Evolutionary conservation across 345 rosid species (phyloP), one percentile per base, ranked within the genome.

Genomic region (Aethionema arabicum): DNA sequence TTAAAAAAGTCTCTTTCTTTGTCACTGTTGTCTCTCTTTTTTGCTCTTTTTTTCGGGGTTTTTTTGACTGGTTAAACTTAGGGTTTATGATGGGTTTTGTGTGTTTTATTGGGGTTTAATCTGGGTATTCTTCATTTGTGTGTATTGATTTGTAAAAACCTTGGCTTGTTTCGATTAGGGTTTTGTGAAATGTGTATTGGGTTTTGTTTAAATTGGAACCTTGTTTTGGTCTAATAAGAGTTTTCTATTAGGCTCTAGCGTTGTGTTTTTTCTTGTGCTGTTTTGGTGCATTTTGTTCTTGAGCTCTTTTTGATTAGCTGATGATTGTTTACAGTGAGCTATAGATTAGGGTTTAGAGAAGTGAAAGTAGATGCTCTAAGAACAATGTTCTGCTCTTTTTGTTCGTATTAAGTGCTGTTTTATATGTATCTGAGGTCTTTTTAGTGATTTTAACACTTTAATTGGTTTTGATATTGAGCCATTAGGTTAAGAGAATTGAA

Each of bases 81-180:
- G 37, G 72, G 16, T 49, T 39, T 27, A 0, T 61, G 29, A 14
- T 32, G 11, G 8, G 37, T 13, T 33, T 52, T 9, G 31, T 61
- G 37, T 52, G 30, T 10, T 41, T 21, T 35, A 14, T 54, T 38
- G 39, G 67, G 38, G 2, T 68, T 43, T 60, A 62, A 40, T 70
- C 44, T 56, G 74, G 68, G 14, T 40, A 5, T 30, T 57, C 52
- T 33, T 33, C 57, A 48, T 48, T 69, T 70, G 51, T 36, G 46
- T 43, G 50, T 61, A 37, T 52, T 44, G 63, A 12, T 46, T 61
- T 60, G 37, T 29, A 8, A 45, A 63, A 52, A 56, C 51, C 11
- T 49, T 35, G 11, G 64, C 49, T 63, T 63, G 30, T 21, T 21
- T 21, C 29, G 27, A 55, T 70, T 70, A 63, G 53, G 74, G 68